Evolutionary conservation across 495 filamentous ascomycete genomes (phyloP).

Genomic region (Massariosphaeria phaeospora): DNA sequence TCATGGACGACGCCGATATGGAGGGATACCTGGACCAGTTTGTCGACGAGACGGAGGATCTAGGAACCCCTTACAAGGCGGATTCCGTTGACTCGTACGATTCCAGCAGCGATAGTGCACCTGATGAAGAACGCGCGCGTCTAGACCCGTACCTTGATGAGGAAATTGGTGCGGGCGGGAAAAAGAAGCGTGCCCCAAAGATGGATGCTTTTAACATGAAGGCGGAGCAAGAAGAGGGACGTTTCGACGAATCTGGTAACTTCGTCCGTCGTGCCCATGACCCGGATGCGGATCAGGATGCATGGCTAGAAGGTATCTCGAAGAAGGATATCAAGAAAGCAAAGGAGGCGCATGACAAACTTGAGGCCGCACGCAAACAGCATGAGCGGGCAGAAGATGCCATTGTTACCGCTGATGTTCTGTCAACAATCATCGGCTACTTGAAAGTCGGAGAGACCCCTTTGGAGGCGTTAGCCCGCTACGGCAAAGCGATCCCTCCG

Average conservation of each 20-base stretch:
- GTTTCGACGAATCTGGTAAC: constrained; percentile 85
- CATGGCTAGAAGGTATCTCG: constrained; percentile 84
- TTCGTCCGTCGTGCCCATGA: constrained; percentile 85
- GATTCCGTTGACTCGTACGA: constrained; percentile 51
- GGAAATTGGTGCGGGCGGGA: constrained; percentile 80
- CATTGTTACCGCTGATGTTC: constrained; percentile 65
- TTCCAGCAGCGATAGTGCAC: constrained; percentile 59
- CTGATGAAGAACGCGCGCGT: constrained; percentile 63
- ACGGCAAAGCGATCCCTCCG: constrained; percentile 65
- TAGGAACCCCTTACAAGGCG: constrained; percentile 66
- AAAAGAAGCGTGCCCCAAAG: constrained; percentile 93
- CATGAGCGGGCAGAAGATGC: constrained; percentile 67
- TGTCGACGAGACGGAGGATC: constrained; percentile 65
- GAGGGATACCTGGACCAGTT: no score
- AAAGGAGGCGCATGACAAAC: constrained; percentile 78
- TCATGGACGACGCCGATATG: constrained; percentile 49
- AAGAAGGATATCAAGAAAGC: constrained; percentile 90
- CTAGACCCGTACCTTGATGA: constrained; percentile 70
- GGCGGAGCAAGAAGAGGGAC: constrained; percentile 83
- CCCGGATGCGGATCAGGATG: constrained; percentile 84
- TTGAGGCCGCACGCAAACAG: constrained; percentile 68
- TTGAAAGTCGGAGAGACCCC: constrained; percentile 83
- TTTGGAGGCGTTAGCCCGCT: constrained; percentile 77
- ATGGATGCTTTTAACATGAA: constrained; percentile 96
- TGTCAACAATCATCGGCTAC: constrained; percentile 63